Evolutionary conservation across 1,139 yeast species (phyloP).

Genomic region (Magnusiomyces tetraspermus): DNA sequence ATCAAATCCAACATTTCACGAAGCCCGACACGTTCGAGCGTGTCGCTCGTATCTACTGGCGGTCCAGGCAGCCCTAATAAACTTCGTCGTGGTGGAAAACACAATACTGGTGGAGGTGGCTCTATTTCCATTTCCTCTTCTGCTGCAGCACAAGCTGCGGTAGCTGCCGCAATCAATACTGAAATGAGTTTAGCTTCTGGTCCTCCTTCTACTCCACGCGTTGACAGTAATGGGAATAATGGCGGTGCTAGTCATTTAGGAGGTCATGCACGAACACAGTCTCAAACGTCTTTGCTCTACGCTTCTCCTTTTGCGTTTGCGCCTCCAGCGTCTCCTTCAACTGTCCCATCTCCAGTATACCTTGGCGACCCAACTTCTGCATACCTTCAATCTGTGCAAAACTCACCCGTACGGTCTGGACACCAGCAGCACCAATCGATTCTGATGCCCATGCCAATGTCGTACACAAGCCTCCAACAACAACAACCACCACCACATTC

Average conservation of each 20-base stretch:
- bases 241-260: too few relatives aligned
- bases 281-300: constrained; percentile 8
- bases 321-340: constrained; percentile 1
- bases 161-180: constrained; percentile 11
- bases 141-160: constrained; percentile 9
- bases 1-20: neutral
- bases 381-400: neutral
- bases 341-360: neutral
- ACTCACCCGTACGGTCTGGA: constrained; percentile 6
- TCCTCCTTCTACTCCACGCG: constrained; percentile 17
- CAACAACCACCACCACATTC: too few relatives aligned
- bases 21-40: neutral
- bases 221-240: too few relatives aligned
- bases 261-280: constrained; percentile 4
- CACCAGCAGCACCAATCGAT: too few relatives aligned
- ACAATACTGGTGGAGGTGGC: too few relatives aligned
- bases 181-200: constrained; percentile 9
- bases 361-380: neutral
- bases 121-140: constrained; percentile 5
- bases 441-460: neutral
- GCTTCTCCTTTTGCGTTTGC: constrained; percentile 10
- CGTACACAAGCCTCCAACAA: neutral
- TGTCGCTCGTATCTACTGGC: neutral
- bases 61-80: constrained; percentile 5
- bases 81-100: constrained; percentile 9